Base-by-base conservation (phyloP, 176 grass and related monocot species). In the Phoenix dactylifera region DNA sequence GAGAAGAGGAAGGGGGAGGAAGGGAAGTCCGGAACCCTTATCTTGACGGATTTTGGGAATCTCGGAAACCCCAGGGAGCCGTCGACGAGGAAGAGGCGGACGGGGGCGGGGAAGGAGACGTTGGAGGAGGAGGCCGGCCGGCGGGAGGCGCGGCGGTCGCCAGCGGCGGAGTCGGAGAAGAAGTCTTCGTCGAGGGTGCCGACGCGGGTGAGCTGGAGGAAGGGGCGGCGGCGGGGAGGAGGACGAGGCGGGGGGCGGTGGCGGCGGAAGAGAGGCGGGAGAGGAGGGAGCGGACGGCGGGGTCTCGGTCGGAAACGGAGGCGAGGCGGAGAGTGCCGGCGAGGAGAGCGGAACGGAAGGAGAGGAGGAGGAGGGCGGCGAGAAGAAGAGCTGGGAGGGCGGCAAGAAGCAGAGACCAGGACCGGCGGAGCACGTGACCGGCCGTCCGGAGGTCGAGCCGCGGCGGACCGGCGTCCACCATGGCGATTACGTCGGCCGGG, bases 271-370 rank as follows among this genome's bases (percentile, higher is more conserved):
- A 81, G 72, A 89, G 77, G 54, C 80, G 83, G 55, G 69, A 72
- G 28, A 97, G 84, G 25, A 97, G 80, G 44, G 84, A 79, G 14
- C 75, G 75, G 54, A 97, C 66, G 6, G 72, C 30, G 3, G 87
- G 92, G 62, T 91, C 87, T 39, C 78, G 52, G 60, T 91, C 86
- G 20, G 75, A 59, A 19, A 85, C 70, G 58, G 86, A 74, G 51
- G 80, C 69, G 55, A 90, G 83, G 69, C 74, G 74, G 15, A 85
- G 75, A 26, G 72, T 84, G 71, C 77, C 87, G 30, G 78, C 75
- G 66, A 90, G 73, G 75, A 97, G 74, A n/a, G 83, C 92, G 23
- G 78, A 80, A 60, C 80, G 92, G 75, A 91, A 90, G 55, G 79
- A 74, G 50, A 87, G 72, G 59, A 90, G 75, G 50, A 88, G 87